phyloP scores from a whole-genome alignment of 1,284 basidiomycete species.

The Flammula alnicola region DNA sequence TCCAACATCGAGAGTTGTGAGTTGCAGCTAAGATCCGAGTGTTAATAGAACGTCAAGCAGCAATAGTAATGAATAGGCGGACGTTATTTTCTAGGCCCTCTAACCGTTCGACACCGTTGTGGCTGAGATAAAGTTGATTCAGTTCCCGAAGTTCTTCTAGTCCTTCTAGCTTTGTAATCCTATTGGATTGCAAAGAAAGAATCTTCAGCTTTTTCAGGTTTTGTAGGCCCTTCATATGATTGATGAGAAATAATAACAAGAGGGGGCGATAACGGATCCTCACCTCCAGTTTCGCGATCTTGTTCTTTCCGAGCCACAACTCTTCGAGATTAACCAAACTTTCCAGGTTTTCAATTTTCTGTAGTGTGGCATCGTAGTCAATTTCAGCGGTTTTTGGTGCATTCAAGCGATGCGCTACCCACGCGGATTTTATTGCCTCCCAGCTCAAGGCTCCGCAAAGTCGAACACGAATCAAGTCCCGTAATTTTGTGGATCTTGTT shows the following conservation, averaged over 20 bases:
- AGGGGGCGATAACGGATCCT: slow-evolving; percentile 17
- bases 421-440: slow-evolving; percentile 93
- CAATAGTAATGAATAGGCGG: slow-evolving; percentile 28
- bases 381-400: too few relatives aligned
- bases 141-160: slow-evolving; percentile 75
- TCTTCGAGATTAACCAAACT: slow-evolving; percentile 85
- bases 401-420: slow-evolving; percentile 9
- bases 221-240: slow-evolving; percentile 54
- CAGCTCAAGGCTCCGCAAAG: slow-evolving; percentile 85
- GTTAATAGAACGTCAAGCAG: neutral
- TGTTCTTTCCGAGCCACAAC: slow-evolving; percentile 98
- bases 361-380: neutral
- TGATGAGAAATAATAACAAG: slow-evolving; percentile 10
- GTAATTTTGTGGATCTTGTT: slow-evolving; percentile 90
- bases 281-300: slow-evolving; percentile 88
- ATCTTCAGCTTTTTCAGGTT: slow-evolving; percentile 77
- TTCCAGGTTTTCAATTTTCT: slow-evolving; percentile 92
- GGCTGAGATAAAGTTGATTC: slow-evolving; percentile 93
- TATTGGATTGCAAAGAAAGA: slow-evolving; percentile 91
- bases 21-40: slow-evolving; percentile 56
- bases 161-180: slow-evolving; percentile 88
- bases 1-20: slow-evolving; percentile 89
- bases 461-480: slow-evolving; percentile 62
- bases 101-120: slow-evolving; percentile 88
- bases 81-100: slow-evolving; percentile 89